These are phyloP conservation scores for Aspergillus mulundensis DNA, from an alignment of 495 filamentous ascomycete genomes.

Conservation along the genomic window DNA sequence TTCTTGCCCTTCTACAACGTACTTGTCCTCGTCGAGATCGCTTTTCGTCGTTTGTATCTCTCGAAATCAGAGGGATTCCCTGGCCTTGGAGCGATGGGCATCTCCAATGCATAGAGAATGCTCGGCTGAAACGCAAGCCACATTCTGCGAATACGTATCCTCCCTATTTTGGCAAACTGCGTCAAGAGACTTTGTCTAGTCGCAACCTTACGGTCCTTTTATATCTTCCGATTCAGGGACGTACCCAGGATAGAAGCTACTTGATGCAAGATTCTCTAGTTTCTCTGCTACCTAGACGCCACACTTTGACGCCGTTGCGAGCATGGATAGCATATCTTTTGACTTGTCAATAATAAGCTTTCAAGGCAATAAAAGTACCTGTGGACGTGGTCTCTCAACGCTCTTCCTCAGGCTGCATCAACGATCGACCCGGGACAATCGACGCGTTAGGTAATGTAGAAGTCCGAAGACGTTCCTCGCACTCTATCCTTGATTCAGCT, in stretches of 20 bases:
- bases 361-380: background rate
- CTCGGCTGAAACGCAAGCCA: background rate
- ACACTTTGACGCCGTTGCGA: background rate
- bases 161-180: background rate
- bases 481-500: too few relatives aligned
- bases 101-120: background rate
- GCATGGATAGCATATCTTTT: background rate
- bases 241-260: background rate
- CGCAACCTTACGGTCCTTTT: background rate
- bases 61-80: background rate
- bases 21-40: too few relatives aligned
- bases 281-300: background rate
- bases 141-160: background rate
- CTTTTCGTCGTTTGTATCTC: background rate
- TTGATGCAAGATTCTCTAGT: background rate
- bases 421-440: background rate
- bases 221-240: background rate
- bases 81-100: background rate
- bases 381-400: background rate
- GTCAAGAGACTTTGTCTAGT: background rate
- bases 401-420: background rate
- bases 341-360: constrained; percentile 1
- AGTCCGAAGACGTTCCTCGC: too few relatives aligned
- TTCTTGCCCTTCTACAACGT: background rate
- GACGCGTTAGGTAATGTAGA: too few relatives aligned